Base-by-base conservation (phyloP, 2,329 filamentous ascomycete species). In the Ophiosphaerella herpotricha region DNA sequence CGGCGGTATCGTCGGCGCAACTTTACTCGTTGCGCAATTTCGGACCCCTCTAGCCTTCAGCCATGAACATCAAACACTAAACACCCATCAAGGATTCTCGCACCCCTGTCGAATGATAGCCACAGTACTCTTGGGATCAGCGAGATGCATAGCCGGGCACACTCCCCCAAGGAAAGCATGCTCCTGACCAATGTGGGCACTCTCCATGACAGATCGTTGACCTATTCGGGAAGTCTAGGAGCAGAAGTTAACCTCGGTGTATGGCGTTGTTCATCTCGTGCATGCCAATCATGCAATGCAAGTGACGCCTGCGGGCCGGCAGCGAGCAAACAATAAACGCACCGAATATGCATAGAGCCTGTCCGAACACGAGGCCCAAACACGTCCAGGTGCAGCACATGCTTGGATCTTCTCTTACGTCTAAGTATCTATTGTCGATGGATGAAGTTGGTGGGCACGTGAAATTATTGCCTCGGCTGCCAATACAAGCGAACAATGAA, bases 281-380 rank as follows among this genome's bases (percentile, higher is more conserved):
- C 43, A 44, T 50, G 35, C 44, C 52, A 53, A 52, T 43, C 34
- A 48, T 39, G 53, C 47, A 52, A 47, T 52, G 52, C 52, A 52
- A 55, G 52, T 50, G 53, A 52, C 49, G 43, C 37, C 32, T 13
- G 31, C 50, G 61, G 57, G 41, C 55, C 61, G 59, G 50, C 53
- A 52, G 43, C 33, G 14, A 58, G 44, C 53, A 45, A 60, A 60
- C 52, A 50, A 50, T 39, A 49, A 50, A 52, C 49, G 54, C 46
- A 52, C 53, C 48, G 50, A 55, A 52, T 39, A 39, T 40, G 48
- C 52, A 48, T 48, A 14, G 41, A 43, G 53, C 12, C 35, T 44
- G 51, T 26, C n/a, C 54, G 48, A 57, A 52, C 45, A 52, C 50
- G 51, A 54, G 38, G 14, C 24, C 40, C 13, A 37, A 43, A 43